These are phyloP conservation scores for Dryas integrifolia DNA, from an alignment of 331 rosid genomes.

Conservation along the genomic window DNA sequence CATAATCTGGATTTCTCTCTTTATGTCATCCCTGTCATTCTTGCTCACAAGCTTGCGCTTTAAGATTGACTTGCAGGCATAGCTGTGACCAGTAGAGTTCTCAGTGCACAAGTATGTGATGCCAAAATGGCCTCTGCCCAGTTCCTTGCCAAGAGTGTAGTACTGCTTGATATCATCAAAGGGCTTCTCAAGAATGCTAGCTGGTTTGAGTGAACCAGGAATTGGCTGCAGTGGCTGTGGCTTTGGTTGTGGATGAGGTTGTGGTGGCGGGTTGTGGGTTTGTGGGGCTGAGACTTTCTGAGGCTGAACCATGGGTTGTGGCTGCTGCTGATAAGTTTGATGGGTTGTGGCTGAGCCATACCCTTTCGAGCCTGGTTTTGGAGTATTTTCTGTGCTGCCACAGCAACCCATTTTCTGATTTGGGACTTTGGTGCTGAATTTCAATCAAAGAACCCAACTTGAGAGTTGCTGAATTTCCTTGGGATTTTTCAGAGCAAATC, in stretches of 20 bases:
- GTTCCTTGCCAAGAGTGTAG: conserved; percentile 73
- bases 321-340: conserved; percentile 26
- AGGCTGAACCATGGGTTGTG: conserved; percentile 23
- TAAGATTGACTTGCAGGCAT: conserved; percentile 83
- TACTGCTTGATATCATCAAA: conserved; percentile 56
- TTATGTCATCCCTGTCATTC: conserved; percentile 67
- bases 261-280: conserved; percentile 29
- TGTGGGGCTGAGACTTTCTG: conserved; percentile 28
- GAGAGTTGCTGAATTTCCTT: background rate
- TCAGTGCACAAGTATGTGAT: conserved; percentile 77
- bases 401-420: conserved; percentile 61
- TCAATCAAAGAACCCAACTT: background rate
- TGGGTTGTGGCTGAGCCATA: conserved; percentile 26
- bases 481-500: background rate
- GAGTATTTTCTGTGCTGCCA: conserved; percentile 45
- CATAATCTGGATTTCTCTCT: conserved; percentile 83
- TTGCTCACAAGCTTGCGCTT: conserved; percentile 69
- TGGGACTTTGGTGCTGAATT: background rate
- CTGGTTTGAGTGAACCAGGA: conserved; percentile 9
- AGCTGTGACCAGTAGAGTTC: conserved; percentile 48
- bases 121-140: conserved; percentile 92
- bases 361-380: conserved; percentile 20
- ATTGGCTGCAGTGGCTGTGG: conserved; percentile 26
- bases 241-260: conserved; percentile 5
- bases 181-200: conserved; percentile 66